Conservation (phyloP, 140 eudicot species). For the Bidens hawaiensis region DNA sequence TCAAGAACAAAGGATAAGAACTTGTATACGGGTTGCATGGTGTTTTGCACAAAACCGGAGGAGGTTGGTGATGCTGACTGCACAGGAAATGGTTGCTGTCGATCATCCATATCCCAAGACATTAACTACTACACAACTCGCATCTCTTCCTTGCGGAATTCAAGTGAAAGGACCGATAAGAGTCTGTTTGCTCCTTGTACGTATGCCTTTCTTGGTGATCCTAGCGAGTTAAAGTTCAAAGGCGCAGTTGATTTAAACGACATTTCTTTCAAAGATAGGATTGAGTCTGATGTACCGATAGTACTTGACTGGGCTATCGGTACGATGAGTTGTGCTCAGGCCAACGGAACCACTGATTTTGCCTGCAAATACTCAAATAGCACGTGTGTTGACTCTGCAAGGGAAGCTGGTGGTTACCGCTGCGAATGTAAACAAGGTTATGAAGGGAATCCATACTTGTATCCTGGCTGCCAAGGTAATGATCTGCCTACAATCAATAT, state of each 20-base stretch:
- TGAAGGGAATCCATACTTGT: conserved; percentile 44
- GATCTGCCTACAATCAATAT: not conserved
- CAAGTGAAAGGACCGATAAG: not conserved
- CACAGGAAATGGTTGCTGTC: conserved; percentile 47
- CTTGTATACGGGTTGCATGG: conserved; percentile 28
- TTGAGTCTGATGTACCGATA: conserved; percentile 19
- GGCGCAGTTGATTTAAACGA: conserved; percentile 7
- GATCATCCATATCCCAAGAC: conserved; percentile 34
- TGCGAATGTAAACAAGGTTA: conserved; percentile 36
- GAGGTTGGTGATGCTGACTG: conserved; percentile 20
- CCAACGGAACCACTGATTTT: not conserved
- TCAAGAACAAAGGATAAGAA: not conserved
- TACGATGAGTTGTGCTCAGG: conserved; percentile 18
- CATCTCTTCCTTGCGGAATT: not conserved
- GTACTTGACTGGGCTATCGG: conserved; percentile 42
- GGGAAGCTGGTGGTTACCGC: conserved; percentile 26
- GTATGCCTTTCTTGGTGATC: conserved; percentile 41
- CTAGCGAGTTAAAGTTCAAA: conserved; percentile 1
- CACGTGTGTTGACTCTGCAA: conserved; percentile 12
- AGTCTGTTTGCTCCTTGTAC: conserved; percentile 22
- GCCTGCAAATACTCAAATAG: conserved; percentile 29
- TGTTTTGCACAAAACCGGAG: conserved; percentile 25
- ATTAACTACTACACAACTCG: not conserved
- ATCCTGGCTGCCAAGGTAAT: conserved; percentile 47
- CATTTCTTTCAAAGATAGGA: not conserved